A percentile compares a stretch with the other conserved stretches of the same genome.
Evolutionary conservation across 2,329 filamentous ascomycete genomes (phyloP).

Genomic region (Sclerotinia nivalis): DNA sequence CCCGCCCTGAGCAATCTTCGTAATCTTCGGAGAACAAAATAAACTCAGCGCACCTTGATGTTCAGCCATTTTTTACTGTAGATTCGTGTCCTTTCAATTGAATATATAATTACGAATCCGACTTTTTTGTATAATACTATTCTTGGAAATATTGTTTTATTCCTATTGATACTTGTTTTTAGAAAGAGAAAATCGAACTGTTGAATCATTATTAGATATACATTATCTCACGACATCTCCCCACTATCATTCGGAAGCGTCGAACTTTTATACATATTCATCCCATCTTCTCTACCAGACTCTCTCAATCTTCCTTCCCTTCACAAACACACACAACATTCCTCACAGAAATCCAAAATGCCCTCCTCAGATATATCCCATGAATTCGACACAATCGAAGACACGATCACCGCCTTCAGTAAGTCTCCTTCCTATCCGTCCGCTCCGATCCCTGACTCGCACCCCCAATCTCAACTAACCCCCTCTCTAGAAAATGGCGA

Average conservation of each 20-base stretch:
- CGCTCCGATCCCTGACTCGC: background rate
- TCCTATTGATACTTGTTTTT: background rate
- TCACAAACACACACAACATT: background rate
- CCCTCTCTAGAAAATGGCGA: slow-evolving; percentile 66
- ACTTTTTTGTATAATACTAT: background rate
- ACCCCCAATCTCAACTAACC: slow-evolving; percentile 27
- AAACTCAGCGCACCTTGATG: slow-evolving; percentile 2
- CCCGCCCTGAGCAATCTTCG: background rate
- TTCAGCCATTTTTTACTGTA: background rate
- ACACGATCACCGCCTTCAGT: slow-evolving; percentile 65
- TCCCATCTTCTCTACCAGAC: slow-evolving; percentile 6
- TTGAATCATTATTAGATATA: background rate
- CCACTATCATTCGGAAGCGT: slow-evolving; percentile 20
- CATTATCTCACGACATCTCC: slow-evolving; percentile 16
- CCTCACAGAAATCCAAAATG: slow-evolving; percentile 30
- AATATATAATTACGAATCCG: background rate
- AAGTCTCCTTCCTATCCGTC: slow-evolving; percentile 38
- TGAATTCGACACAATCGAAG: slow-evolving; percentile 65
- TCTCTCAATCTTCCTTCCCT: background rate
- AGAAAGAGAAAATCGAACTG: background rate
- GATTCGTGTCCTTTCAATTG: background rate
- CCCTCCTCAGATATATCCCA: slow-evolving; percentile 37
- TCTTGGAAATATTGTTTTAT: background rate
- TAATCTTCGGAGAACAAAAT: background rate
- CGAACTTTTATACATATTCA: slow-evolving; percentile 19